phyloP scores from a whole-genome alignment of 2,329 filamentous ascomycete genomes.

The Ascochyta koolunga region DNA sequence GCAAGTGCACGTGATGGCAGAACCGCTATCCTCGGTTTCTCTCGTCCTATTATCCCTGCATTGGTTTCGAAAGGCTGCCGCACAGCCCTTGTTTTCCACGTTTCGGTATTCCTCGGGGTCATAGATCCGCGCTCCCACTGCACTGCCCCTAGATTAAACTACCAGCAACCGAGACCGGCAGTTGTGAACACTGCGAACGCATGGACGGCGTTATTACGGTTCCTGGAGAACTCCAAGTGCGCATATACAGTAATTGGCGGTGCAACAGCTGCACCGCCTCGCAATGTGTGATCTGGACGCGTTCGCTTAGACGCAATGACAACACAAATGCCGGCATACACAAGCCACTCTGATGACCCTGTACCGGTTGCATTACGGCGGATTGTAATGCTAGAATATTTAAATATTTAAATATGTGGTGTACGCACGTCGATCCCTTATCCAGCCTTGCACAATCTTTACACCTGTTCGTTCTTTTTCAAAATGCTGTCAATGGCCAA shows the following conservation, averaged over 20 bases:
- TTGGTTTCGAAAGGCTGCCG: background rate
- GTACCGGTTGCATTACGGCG: constrained; percentile 6
- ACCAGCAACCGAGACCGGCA: constrained; percentile 3
- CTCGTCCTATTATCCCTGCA: background rate
- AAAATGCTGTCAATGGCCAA: constrained; percentile 3
- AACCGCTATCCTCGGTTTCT: constrained; percentile 1
- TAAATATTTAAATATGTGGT: constrained; percentile 5
- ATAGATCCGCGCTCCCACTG: background rate
- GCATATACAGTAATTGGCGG: background rate
- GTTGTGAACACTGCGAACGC: constrained; percentile 1
- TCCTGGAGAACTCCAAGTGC: background rate
- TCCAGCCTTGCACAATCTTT: background rate
- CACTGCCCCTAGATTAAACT: constrained; percentile 12
- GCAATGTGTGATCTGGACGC: background rate
- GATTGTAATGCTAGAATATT: constrained; percentile 1
- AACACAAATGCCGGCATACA: constrained; percentile 1
- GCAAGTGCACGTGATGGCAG: background rate
- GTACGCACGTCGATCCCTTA: background rate
- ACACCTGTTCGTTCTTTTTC: background rate
- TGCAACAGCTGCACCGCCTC: background rate
- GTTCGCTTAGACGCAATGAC: background rate
- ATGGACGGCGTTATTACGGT: constrained; percentile 8
- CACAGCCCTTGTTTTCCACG: background rate
- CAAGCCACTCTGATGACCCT: background rate
- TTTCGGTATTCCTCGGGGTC: constrained; percentile 2